Percentiles rank a stretch among this genome's conserved stretches.
These are phyloP conservation scores for Ichthyophthirius multifiliis DNA, from an alignment of 169 alveolate genomes.

Conservation along the genomic window DNA sequence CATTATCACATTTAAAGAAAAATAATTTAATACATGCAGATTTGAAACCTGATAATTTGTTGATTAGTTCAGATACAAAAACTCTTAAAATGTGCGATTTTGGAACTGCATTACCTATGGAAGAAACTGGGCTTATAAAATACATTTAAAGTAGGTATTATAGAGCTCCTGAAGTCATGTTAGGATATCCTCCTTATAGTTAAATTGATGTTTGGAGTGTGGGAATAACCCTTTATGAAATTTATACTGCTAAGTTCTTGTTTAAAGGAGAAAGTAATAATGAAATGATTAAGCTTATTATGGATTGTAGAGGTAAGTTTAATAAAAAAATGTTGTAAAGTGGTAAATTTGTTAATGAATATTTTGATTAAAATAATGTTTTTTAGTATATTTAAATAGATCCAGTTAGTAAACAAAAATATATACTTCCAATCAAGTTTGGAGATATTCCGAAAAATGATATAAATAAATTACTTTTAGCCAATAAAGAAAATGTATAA, in stretches of 20 bases:
- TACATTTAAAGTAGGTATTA: constrained; percentile 95
- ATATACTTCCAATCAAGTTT: constrained; percentile 23
- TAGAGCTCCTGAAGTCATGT: constrained; percentile 98
- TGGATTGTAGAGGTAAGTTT: constrained; percentile 66
- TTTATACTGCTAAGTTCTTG: constrained; percentile 95
- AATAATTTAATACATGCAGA: constrained; percentile 78
- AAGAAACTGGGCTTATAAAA: constrained; percentile 90
- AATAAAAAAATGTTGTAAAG: constrained; percentile 58
- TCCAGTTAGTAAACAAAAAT: constrained; percentile 35
- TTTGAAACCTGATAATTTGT: constrained; percentile 95
- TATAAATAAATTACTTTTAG: not conserved
- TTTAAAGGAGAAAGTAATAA: constrained; percentile 85
- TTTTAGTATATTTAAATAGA: constrained; percentile 42
- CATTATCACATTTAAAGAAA: constrained; percentile 49
- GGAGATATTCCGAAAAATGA: constrained; percentile 33
- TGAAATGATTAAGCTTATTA: constrained; percentile 68
- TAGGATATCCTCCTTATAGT: constrained; percentile 90
- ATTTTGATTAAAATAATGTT: constrained; percentile 32
- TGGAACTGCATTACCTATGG: constrained; percentile 92
- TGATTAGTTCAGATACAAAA: constrained; percentile 84
- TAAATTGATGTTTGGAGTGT: constrained; percentile 96
- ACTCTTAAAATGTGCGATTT: constrained; percentile 95
- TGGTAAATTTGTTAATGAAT: constrained; percentile 25
- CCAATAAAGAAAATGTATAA: not conserved
- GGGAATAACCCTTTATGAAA: constrained; percentile 95